phyloP scores from a whole-genome alignment of 2,329 filamentous ascomycete species.

The Ophiobolus disseminans region DNA sequence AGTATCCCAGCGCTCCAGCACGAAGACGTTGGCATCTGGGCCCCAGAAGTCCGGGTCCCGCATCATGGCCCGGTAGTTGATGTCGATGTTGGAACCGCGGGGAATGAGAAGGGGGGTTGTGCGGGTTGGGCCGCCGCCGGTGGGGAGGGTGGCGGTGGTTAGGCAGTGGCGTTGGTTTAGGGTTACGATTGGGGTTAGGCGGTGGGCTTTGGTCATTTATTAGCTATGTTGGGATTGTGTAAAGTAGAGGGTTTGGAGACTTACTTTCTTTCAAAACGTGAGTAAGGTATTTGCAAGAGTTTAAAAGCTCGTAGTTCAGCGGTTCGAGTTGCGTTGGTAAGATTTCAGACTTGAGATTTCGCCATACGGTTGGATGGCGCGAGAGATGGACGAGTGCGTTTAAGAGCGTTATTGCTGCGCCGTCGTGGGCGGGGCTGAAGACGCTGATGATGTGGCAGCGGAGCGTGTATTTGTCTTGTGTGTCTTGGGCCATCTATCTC shows the following conservation, averaged over 20 bases:
- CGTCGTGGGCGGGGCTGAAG: conserved; percentile 29
- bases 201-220: conserved; percentile 10
- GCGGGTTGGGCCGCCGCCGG: conserved; percentile 16
- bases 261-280: conserved; percentile 17
- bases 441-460: conserved; percentile 23
- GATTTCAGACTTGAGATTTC: conserved; percentile 24
- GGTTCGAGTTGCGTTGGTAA: conserved; percentile 10
- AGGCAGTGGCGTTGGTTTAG: conserved; percentile 14
- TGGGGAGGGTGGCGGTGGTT: conserved; percentile 10
- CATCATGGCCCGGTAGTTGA: conserved; percentile 13
- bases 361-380: conserved; percentile 22
- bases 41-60: conserved; percentile 20
- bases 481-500: conserved; percentile 25
- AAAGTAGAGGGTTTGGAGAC: background rate
- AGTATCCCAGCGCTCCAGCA: conserved; percentile 23
- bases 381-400: conserved; percentile 32
- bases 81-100: conserved; percentile 19
- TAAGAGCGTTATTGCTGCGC: conserved; percentile 22
- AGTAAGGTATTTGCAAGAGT: conserved; percentile 20
- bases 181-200: conserved; percentile 13
- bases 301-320: conserved; percentile 28
- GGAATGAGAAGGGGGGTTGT: conserved; percentile 9
- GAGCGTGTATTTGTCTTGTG: conserved; percentile 19
- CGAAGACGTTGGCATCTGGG: conserved; percentile 18
- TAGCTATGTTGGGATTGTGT: background rate